Evolutionary conservation across 164 flowering plant genomes (phyloP), one percentile per base, ranked within the genome.

Genomic region (Tetrastigma voinierianum): DNA sequence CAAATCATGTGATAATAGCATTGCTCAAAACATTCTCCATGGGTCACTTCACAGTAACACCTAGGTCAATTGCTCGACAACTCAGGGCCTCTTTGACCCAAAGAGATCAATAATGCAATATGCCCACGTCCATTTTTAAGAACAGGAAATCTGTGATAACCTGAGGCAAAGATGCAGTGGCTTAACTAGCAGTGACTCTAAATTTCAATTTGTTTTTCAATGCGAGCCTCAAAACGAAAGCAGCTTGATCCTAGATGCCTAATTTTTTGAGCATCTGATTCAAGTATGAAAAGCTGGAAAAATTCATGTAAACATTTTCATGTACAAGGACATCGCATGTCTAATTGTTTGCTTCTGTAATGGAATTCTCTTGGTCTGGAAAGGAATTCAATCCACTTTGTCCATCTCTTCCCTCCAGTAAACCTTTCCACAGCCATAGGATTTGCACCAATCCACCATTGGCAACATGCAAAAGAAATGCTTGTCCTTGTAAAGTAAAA

Each of bases 401-500:
- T 9, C 40, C 59, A 20, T 64, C 76, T 62, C 59, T 51, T 14
- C 56, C 72, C 56, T 68, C 67, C 24, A 15, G 49, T 17, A 59
- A 65, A 51, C 52, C 70, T 68, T 54, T 78, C 86, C 85, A 81
- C 25, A 75, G 71, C 90, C 90, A 84, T 61, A 86, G 68, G 61
- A 76, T 72, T 70, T 87, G 89, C 88, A 90, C 72, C 64, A 90
- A 58, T 25, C 87, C 96, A 20, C 92, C 92, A 71, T 90, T 87
- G 53, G 82, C 86, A 55, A 78, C 78, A 69, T 86, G 88, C 57
- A 85, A 67, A 16, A 84, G 76, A 66, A 86, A 82, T 10, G 77
- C 61, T 61, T 20, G 65, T 21, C 74, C 70, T 52, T 62, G 54
- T 24, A 72, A 0, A 0, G 74, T 32, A 51, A 79, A 52, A 65